Evolutionary conservation across 352 stramenopile genomes (phyloP).

Genomic region (Globisporangium radiosum): DNA sequence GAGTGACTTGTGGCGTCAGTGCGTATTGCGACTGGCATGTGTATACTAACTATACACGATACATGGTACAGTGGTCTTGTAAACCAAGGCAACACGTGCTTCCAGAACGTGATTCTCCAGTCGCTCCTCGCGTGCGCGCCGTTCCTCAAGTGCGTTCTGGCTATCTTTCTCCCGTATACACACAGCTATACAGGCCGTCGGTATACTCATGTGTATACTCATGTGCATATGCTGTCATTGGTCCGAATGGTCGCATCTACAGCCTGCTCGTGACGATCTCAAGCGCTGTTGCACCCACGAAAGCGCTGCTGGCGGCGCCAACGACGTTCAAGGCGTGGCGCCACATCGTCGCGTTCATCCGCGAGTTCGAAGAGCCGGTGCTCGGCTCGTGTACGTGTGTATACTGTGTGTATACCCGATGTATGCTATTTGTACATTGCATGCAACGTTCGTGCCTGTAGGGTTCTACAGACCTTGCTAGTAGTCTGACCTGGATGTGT

Average conservation of each 20-base stretch:
- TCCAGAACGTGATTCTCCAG: constrained; percentile 86
- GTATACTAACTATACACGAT: neutral
- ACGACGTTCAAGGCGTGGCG: constrained; percentile 63
- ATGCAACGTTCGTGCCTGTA: constrained; percentile 2
- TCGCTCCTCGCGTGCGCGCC: constrained; percentile 69
- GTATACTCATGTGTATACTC: neutral
- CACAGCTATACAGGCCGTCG: too few relatives aligned
- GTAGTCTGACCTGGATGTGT: too few relatives aligned
- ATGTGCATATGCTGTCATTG: neutral
- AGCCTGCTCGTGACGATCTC: constrained; percentile 73
- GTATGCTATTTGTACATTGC: neutral
- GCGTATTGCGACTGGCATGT: too few relatives aligned
- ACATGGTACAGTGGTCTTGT: constrained; percentile 42
- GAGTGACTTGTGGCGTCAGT: too few relatives aligned
- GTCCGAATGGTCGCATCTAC: neutral
- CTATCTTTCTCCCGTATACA: neutral
- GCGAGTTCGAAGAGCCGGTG: constrained; percentile 78
- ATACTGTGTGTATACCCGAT: too few relatives aligned
- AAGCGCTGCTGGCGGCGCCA: constrained; percentile 33
- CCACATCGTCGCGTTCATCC: constrained; percentile 74
- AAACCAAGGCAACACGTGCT: constrained; percentile 86
- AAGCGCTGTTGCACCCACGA: constrained; percentile 27
- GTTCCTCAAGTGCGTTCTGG: constrained; percentile 63
- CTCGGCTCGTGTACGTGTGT: constrained; percentile 48
- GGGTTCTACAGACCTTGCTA: too few relatives aligned